phyloP scores from a whole-genome alignment of 345 rosid genomes.

The Gossypium australe region DNA sequence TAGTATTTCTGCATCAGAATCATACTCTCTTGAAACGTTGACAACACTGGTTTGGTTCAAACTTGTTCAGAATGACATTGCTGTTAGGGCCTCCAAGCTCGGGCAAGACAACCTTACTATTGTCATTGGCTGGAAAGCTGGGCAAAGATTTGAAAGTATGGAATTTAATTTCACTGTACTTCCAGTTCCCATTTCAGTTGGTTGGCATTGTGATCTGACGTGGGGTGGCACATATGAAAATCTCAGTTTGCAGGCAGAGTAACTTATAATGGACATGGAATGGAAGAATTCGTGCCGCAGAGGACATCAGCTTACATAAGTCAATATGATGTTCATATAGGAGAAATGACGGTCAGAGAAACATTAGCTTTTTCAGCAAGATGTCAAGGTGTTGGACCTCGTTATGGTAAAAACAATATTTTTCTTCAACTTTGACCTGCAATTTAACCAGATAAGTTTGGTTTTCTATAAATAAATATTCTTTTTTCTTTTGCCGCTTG shows the following conservation, averaged over 20 bases:
- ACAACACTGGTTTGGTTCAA: neutral
- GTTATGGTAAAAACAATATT: constrained; percentile 29
- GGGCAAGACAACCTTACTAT: constrained; percentile 8
- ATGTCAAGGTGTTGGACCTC: constrained; percentile 73
- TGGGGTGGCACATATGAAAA: neutral
- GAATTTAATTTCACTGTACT: neutral
- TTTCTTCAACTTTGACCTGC: neutral
- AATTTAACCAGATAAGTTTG: neutral
- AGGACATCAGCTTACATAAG: constrained; percentile 9
- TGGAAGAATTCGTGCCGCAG: neutral
- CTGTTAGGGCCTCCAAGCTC: constrained; percentile 9
- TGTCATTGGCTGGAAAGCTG: constrained; percentile 6
- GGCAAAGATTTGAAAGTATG: constrained; percentile 5
- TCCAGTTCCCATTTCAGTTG: neutral
- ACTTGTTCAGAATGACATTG: constrained; percentile 6
- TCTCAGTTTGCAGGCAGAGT: constrained; percentile 26
- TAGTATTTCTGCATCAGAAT: neutral
- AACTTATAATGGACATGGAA: constrained; percentile 4
- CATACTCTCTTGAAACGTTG: neutral
- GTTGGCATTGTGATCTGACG: neutral
- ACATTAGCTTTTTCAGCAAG: constrained; percentile 52
- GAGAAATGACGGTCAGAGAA: constrained; percentile 12
- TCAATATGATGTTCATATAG: constrained; percentile 5
- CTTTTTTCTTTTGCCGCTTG: neutral
- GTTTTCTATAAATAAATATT: neutral